Percentiles rank a stretch among this genome's conserved stretches.
Conservation (phyloP, 2,329 filamentous ascomycete species). For the Aspergillus viridinutans region DNA sequence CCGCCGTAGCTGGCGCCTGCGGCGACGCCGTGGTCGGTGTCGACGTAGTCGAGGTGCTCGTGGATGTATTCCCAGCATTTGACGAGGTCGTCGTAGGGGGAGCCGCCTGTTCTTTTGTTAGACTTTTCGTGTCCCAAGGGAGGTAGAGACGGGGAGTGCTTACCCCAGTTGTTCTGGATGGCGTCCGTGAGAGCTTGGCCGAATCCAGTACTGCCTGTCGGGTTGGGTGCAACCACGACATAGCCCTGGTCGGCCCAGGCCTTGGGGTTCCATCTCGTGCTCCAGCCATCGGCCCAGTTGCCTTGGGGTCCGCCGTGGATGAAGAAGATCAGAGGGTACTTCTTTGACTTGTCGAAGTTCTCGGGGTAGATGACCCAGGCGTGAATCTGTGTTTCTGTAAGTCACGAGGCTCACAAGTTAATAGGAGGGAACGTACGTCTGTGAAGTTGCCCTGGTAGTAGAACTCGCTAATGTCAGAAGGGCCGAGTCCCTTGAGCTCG, state of each 20-base stretch:
- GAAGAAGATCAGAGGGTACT: constrained; percentile 72
- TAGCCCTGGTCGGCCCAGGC: constrained; percentile 86
- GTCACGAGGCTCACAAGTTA: background rate
- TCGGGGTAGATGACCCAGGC: constrained; percentile 42
- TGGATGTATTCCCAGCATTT: constrained; percentile 69
- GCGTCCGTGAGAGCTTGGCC: constrained; percentile 72
- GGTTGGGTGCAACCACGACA: constrained; percentile 75
- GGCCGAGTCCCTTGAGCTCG: constrained; percentile 33
- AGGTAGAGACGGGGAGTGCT: background rate
- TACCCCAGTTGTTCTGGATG: constrained; percentile 76
- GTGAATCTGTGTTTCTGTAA: constrained; percentile 30
- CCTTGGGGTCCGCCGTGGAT: constrained; percentile 82
- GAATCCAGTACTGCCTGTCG: constrained; percentile 78
- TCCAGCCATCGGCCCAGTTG: constrained; percentile 72
- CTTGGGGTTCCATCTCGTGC: constrained; percentile 79
- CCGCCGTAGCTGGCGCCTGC: constrained; percentile 41
- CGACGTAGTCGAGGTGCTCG: constrained; percentile 34
- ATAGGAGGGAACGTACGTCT: constrained; percentile 20
- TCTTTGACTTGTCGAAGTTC: constrained; percentile 64
- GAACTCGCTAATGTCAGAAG: constrained; percentile 35
- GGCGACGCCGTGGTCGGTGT: constrained; percentile 37
- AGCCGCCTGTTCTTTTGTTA: constrained; percentile 19
- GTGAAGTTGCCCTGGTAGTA: constrained; percentile 35
- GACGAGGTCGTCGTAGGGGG: constrained; percentile 76
- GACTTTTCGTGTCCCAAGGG: background rate